Conservation (phyloP, 2,329 filamentous ascomycete genomes). For the Apiospora saccharicola region DNA sequence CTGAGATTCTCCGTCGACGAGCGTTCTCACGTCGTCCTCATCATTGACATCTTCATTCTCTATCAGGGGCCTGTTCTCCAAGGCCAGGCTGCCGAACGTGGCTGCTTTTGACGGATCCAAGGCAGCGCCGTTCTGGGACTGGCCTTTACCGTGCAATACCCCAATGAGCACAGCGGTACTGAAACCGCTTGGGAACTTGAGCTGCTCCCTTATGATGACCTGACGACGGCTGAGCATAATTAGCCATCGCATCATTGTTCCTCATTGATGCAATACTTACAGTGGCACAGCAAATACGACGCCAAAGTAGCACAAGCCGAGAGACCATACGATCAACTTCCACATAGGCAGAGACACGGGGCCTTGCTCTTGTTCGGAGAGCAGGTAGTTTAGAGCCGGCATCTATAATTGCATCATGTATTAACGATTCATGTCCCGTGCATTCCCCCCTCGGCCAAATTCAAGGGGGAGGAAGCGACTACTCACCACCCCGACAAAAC, state of each 20-base stretch:
- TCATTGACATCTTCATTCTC: constrained; percentile 31
- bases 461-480: too few relatives aligned
- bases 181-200: constrained; percentile 95
- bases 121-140: constrained; percentile 41
- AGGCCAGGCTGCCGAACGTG: constrained; percentile 43
- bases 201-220: constrained; percentile 89
- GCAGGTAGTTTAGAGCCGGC: constrained; percentile 87
- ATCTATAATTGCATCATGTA: constrained; percentile 53
- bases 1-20: constrained; percentile 36
- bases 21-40: constrained; percentile 32
- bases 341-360: constrained; percentile 75
- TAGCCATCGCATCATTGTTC: background rate
- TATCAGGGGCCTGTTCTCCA: constrained; percentile 42
- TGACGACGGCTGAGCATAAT: constrained; percentile 68
- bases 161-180: constrained; percentile 94
- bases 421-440: background rate
- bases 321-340: constrained; percentile 86
- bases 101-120: constrained; percentile 40
- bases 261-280: constrained; percentile 45
- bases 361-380: constrained; percentile 79
- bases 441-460: background rate
- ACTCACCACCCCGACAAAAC: constrained; percentile 85
- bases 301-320: constrained; percentile 95
- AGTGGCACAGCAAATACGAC: constrained; percentile 95
- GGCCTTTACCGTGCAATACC: constrained; percentile 77